Base-by-base conservation (phyloP, 2,329 filamentous ascomycete genomes). In the Didymellaceae sp. region DNA sequence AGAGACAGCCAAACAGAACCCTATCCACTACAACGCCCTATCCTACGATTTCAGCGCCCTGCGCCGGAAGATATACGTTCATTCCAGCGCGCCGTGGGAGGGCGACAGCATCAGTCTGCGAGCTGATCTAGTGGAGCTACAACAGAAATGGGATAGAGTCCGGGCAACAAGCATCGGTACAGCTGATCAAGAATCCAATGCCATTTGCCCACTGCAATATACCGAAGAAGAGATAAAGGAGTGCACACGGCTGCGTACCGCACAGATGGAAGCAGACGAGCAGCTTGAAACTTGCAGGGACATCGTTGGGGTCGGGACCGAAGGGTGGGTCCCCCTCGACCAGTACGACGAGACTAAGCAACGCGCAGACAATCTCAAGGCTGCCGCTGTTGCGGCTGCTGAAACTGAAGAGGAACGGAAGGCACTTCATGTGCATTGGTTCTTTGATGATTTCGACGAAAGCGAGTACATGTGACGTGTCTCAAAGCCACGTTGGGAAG, bases 401-500 rank as follows among this genome's bases (percentile, higher is more conserved):
- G 59, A 67, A 45, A 56, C 59, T 28, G 49, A 62, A 9, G 52
- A 61, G 17, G 63, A 64, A 42, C 43, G 58, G 26, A 16, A 24
- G 40, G 57, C 18, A 33, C 20, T 64, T 21, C 25, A 4, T 11
- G 53, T 62, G 54, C 62, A 68, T 54, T 68, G 64, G 66, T 52
- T 61, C 5, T 66, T 67, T 37, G 65, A 68, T 50, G 67, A 72
- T 45, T 65, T 68, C 45, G 62, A 70, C 55, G 68, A 73, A n/a
- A 14, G 16, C 13, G 20, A 24, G 33, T 37, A 37, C 21, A 13
- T 21, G 13, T 32, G 11, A 18, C n/a, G n/a, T n/a, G n/a, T n/a
- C n/a, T n/a, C n/a, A n/a, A n/a, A n/a, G n/a, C n/a, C n/a, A n/a
- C n/a, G n/a, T n/a, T n/a, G n/a, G n/a, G n/a, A n/a, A n/a, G n/a